Percentiles rank a stretch among this genome's conserved stretches.
phyloP scores from a whole-genome alignment of 116 monocot genomes.

The Cymodocea nodosa region DNA sequence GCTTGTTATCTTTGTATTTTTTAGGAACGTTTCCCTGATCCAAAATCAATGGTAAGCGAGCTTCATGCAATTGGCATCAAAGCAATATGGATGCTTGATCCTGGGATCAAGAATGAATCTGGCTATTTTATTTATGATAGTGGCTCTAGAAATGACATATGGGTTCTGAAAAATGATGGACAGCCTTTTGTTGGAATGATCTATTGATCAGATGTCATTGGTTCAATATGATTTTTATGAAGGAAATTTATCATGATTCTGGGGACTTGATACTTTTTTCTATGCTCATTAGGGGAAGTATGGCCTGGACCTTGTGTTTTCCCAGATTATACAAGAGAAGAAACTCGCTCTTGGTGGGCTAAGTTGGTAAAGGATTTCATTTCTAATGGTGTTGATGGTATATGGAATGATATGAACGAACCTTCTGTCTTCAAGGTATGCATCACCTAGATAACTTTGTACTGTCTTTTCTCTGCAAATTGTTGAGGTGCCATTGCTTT shows the following conservation, averaged over 20 bases:
- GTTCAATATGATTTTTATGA: neutral
- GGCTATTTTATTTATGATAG: conserved; percentile 89
- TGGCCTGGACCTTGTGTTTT: conserved; percentile 99
- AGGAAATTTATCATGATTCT: neutral
- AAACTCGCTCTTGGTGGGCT: conserved; percentile 80
- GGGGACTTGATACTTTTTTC: neutral
- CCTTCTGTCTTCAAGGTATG: conserved; percentile 88
- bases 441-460: conserved; percentile 2
- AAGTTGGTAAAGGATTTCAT: conserved; percentile 75
- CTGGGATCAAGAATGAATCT: conserved; percentile 83
- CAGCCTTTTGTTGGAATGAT: conserved; percentile 68
- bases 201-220: neutral
- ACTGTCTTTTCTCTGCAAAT: conserved; percentile 1
- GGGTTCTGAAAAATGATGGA: conserved; percentile 68
- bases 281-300: conserved; percentile 44
- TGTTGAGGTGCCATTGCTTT: neutral
- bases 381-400: conserved; percentile 91
- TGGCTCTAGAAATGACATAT: conserved; percentile 65
- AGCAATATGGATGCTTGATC: conserved; percentile 99
- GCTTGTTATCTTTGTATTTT: neutral
- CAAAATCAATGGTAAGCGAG: conserved; percentile 65
- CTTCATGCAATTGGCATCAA: conserved; percentile 70
- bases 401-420: conserved; percentile 99
- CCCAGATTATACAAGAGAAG: conserved; percentile 76
- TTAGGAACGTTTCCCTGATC: conserved; percentile 86